Base-by-base conservation (phyloP, 1,284 basidiomycete genomes). In the Irpex sp. region DNA sequence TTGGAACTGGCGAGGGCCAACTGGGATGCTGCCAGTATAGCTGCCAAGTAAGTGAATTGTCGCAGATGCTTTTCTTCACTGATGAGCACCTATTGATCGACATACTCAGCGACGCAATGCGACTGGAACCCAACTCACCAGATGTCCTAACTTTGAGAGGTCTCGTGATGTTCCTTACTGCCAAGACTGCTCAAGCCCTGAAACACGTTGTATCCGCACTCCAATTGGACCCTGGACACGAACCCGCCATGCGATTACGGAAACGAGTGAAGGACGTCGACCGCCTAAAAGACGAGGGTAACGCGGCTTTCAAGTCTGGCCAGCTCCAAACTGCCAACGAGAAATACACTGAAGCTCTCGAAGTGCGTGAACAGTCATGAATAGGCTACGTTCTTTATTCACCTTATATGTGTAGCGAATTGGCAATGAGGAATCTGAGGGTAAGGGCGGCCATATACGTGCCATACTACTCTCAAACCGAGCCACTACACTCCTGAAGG, bases 71-170 rank as follows among this genome's bases (percentile, higher is more conserved):
- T 36, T 8, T 5, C 26, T 57, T 34, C 3, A 9, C 47, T 36
- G 49, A 57, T 40, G 19, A 52, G 49, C 38, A 40, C 26, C 19
- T 4, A 52, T 9, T 5, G 1, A 9, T 52, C 4, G 49, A 2
- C 49, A 1, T 21, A 15, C 7, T n/a, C 68, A 94, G 90, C 68
- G 91, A 94, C 67, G 88, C 92, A 1, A 78, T 95, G 54, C 87
- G 93, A 57, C 71, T 86, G 56, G 84, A 89, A 60, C 78, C 87
- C 4, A 88, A 85, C 67, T 92, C 93, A 1, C 89, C 93, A 0
- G 94, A 96, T 64, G 86, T 87, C 8, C 82, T 96, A n/a, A 82
- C 89, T 26, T 77, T 91, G n/a, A 86, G 93, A 57, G 94, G 92
- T 1, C 81, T 92, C 19, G 85, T 95, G 4, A 79, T 95, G 9